phyloP scores from a whole-genome alignment of 306 rosid genomes.

The Astragalus membranaceus region DNA sequence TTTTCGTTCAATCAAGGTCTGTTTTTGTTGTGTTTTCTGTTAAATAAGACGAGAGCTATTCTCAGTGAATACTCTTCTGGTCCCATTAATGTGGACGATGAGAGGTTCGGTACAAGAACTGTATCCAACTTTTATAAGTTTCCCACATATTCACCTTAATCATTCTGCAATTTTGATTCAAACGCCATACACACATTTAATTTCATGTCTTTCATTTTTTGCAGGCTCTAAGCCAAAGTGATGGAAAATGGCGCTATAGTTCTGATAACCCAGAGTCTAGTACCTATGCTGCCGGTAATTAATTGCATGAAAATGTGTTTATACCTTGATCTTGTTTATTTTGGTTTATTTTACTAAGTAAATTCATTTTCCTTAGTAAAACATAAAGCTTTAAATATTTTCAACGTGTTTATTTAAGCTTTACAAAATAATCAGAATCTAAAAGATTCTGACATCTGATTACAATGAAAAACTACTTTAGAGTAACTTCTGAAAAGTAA shows the following conservation, averaged over 20 bases:
- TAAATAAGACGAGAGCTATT: slow-evolving; percentile 14
- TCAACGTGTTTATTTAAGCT: background rate
- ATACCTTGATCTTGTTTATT: background rate
- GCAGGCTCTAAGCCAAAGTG: slow-evolving; percentile 98
- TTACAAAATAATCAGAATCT: no score
- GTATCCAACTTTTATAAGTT: background rate
- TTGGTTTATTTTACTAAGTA: background rate
- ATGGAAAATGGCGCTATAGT: slow-evolving; percentile 98
- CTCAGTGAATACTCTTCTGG: slow-evolving; percentile 12
- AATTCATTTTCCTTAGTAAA: background rate
- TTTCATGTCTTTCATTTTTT: slow-evolving; percentile 18
- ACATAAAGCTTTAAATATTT: background rate
- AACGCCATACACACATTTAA: slow-evolving; percentile 8
- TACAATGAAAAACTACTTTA: no score
- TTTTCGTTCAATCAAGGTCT: slow-evolving; percentile 82
- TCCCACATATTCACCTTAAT: background rate
- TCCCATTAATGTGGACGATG: background rate
- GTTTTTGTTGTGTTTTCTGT: background rate
- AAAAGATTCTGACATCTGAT: no score
- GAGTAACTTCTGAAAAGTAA: no score
- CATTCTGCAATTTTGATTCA: background rate
- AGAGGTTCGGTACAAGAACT: slow-evolving; percentile 10
- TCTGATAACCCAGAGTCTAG: slow-evolving; percentile 87
- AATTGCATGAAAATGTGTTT: slow-evolving; percentile 5
- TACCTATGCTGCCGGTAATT: slow-evolving; percentile 94